phyloP scores from a whole-genome alignment of 2,329 filamentous ascomycete genomes.

The Fusarium xylarioides region DNA sequence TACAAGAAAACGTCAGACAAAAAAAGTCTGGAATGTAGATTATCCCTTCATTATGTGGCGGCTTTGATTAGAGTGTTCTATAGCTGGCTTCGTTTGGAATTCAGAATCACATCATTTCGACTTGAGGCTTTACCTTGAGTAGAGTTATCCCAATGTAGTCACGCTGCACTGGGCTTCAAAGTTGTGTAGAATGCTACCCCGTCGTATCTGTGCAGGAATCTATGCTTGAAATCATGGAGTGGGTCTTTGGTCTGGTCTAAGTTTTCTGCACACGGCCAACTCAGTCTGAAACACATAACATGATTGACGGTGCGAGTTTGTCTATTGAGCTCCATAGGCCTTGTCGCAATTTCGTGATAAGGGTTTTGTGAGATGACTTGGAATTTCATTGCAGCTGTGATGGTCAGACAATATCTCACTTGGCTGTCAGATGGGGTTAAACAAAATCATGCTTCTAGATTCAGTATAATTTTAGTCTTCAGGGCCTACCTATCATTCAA shows the following conservation, averaged over 20 bases:
- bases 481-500: background rate
- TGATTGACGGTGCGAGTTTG: background rate
- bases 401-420: background rate
- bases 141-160: conserved; percentile 16
- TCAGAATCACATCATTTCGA: conserved; percentile 14
- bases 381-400: background rate
- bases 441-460: background rate
- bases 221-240: background rate
- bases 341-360: background rate
- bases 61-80: conserved; percentile 16
- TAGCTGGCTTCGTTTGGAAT: conserved; percentile 23
- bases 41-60: conserved; percentile 16
- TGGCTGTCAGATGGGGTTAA: background rate
- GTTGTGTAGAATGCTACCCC: background rate
- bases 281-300: background rate
- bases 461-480: background rate
- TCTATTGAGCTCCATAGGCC: background rate
- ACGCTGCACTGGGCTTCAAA: background rate
- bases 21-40: conserved; percentile 30
- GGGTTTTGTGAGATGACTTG: background rate
- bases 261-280: background rate
- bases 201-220: background rate
- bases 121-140: conserved; percentile 3
- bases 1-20: conserved; percentile 26
- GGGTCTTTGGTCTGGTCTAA: background rate